phyloP scores from a whole-genome alignment of 2,329 filamentous ascomycete genomes.

The Sarocladium brachiariae region DNA sequence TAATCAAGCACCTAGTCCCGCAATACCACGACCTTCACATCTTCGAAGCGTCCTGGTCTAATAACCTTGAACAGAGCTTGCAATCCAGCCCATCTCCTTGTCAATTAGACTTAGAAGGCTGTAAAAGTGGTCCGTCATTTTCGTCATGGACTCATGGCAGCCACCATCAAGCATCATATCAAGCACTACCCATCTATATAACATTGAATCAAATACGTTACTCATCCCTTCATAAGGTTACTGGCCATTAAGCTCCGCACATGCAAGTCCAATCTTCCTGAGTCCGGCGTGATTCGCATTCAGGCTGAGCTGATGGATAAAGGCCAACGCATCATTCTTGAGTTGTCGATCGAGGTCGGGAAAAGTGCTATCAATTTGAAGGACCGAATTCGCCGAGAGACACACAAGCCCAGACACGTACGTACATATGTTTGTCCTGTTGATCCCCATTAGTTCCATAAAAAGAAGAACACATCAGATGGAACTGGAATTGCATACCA shows the following conservation, averaged over 20 bases:
- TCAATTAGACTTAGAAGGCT: too few relatives aligned
- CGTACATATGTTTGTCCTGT: background rate
- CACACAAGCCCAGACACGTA: background rate
- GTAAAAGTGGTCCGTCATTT: too few relatives aligned
- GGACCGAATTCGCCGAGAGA: background rate
- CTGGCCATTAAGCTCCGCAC: background rate
- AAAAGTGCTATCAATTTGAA: background rate
- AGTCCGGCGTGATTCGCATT: background rate
- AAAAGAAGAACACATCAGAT: background rate
- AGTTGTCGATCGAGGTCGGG: background rate
- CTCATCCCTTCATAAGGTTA: background rate
- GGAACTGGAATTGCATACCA: background rate
- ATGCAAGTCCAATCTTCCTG: background rate
- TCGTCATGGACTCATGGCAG: too few relatives aligned
- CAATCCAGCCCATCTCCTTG: too few relatives aligned
- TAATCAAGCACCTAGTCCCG: too few relatives aligned
- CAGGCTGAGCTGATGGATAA: background rate
- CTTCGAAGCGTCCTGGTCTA: too few relatives aligned
- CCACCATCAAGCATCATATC: too few relatives aligned
- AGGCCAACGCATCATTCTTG: background rate
- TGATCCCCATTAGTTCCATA: background rate
- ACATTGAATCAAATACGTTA: too few relatives aligned
- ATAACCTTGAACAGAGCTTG: too few relatives aligned
- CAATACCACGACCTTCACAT: too few relatives aligned
- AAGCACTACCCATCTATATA: too few relatives aligned